These are phyloP conservation scores for Exserohilum rostratum DNA, from an alignment of 2,329 filamentous ascomycete species.

Conservation along the genomic window DNA sequence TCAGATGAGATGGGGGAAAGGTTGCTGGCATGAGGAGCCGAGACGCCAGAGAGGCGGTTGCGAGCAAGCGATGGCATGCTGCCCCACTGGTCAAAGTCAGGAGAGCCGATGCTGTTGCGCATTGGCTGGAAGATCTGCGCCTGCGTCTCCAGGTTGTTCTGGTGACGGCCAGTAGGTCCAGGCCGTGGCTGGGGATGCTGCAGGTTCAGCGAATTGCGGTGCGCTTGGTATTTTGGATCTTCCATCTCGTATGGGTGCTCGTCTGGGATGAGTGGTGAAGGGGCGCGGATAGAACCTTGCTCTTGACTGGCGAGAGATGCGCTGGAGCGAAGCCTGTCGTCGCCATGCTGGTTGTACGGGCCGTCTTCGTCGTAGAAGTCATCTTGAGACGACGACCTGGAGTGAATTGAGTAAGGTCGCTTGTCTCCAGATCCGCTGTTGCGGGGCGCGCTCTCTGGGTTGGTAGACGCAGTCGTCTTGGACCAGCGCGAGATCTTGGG, in stretches of 20 bases:
- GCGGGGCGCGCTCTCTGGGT: slow-evolving; percentile 74
- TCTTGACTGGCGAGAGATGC: slow-evolving; percentile 40
- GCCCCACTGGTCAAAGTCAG: slow-evolving; percentile 57
- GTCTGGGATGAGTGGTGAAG: slow-evolving; percentile 61
- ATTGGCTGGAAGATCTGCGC: slow-evolving; percentile 68
- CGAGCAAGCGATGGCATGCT: slow-evolving; percentile 52
- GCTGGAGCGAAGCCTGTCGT: slow-evolving; percentile 59
- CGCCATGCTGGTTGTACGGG: slow-evolving; percentile 62
- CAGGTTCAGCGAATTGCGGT: slow-evolving; percentile 79
- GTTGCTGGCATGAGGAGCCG: slow-evolving; percentile 40
- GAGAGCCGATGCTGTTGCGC: slow-evolving; percentile 26
- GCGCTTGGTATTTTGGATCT: slow-evolving; percentile 81
- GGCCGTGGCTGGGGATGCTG: slow-evolving; percentile 79
- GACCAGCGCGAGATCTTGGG: slow-evolving; percentile 98
- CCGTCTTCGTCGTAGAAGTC: slow-evolving; percentile 66
- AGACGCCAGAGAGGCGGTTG: slow-evolving; percentile 47
- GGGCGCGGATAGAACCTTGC: slow-evolving; percentile 47
- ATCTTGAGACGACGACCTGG: slow-evolving; percentile 78
- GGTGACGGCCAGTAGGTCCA: slow-evolving; percentile 75
- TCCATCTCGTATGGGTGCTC: slow-evolving; percentile 54
- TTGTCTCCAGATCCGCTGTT: slow-evolving; percentile 65
- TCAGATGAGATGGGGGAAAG: slow-evolving; percentile 48
- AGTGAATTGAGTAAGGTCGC: slow-evolving; percentile 68
- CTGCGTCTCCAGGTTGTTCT: slow-evolving; percentile 74
- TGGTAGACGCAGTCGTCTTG: slow-evolving; percentile 89